Base-by-base conservation (phyloP, 805 yeast species). In the Saturnispora hagleri region DNA sequence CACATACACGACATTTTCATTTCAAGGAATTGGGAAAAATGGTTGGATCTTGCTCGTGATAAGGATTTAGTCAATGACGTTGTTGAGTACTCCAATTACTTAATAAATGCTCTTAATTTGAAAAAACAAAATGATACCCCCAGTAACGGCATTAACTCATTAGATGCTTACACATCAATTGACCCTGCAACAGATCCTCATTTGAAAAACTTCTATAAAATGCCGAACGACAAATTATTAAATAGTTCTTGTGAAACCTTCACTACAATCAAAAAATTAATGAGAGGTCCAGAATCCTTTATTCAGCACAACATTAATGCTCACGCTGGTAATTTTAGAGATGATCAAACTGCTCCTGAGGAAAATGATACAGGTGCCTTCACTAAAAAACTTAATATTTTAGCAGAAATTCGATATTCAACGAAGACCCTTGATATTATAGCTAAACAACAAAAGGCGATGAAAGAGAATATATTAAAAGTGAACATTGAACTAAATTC, bases 1-100 rank as follows among this genome's bases (percentile, higher is more conserved):
- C 70, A 68, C 51, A 55, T 67, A 34, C 68, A 65, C 40, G 74
- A 66, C 55, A 52, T 64, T 17, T 67, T 57, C 52, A 45, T 55
- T 22, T 48, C 51, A 47, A 50, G 36, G 53, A 55, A 38, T 18
- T 54, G 45, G 48, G 43, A 50, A 24, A 50, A 31, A 47, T 55
- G 58, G 58, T 36, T 47, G 18, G 42, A 51, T 18, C 18, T 49
- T 27, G 51, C 51, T 4, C 2, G 10, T 17, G 43, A 49, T 20
- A 34, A 36, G 12, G 50, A 52, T 3, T 31, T 62, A 3, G 51
- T 52, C 28, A 38, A 17, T 15, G 48, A 59, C 20, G 52, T 65
- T 12, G 41, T 51, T 8, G 52, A 48, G 12, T 65, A 65, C 47
- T 47, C 57, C 5, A 26, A 38, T 4, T 60, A 57, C 48, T 49